Evolutionary conservation across 768 basidiomycete genomes (phyloP), one percentile per base, ranked within the genome.

Genomic region (Pleurotus tuoliensis): DNA sequence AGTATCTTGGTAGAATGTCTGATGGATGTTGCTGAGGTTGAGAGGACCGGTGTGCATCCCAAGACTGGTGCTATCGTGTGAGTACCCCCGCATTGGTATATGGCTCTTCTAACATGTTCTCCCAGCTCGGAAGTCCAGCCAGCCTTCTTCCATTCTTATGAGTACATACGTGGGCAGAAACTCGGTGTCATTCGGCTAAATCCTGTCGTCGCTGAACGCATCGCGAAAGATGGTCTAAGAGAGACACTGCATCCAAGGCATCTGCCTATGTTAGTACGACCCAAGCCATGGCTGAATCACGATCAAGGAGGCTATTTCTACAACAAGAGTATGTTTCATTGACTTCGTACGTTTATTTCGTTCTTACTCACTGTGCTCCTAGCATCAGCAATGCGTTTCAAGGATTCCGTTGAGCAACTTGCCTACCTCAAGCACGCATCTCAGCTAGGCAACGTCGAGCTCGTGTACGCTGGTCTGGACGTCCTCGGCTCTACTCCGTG

Each of bases 211-310:
- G 75, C 86, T 3, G 84, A 89, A 12, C 82, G 88, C 2, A 74
- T 98, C 55, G 84, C 91, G 2, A 84, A 82, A 57, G 95, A 98
- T 58, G 77, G 71, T 40, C 65, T 94, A 16, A 72, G 76, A 11
- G 80, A 85, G 53, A 82, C 88, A 0, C 75, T 98, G 15, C 94
- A 96, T 71, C 94, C 96, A 13, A 90, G 94, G 1, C 92, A 96
- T 69, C 78, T 99, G 20, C 96, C 96, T 7, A 99, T 98, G 97
- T 79, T 99, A 5, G 81, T 95, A 22, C 85, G 86, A 59, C 96
- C 96, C 2, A 87, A 86, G 60, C 91, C 92, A 0, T 98, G 95
- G 96, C 64, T 90, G 1, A 75, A 77, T 56, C 79, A 84, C 60
- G 81, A 88, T 54, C 74, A 87, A 45, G 96, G 97, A 3, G 92